These are phyloP conservation scores for Kodamaea suecica DNA, from an alignment of 1,139 yeast genomes.

Conservation along the genomic window DNA sequence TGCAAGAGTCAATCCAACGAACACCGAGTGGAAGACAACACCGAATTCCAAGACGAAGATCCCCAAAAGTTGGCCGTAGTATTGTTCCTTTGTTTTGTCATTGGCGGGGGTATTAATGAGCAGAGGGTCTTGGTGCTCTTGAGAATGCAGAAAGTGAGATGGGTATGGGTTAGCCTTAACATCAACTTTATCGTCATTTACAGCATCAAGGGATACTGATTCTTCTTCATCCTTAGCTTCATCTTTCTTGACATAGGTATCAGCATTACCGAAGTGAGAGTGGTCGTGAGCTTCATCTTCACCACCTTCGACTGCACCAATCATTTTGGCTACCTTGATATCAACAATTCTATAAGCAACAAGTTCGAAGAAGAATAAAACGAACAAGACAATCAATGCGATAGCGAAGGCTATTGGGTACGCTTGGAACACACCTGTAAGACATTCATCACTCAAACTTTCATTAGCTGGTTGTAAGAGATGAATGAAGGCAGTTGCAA, in stretches of 20 bases:
- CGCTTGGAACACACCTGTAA: slow-evolving; percentile 51
- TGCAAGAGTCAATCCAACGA: slow-evolving; percentile 73
- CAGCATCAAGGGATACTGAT: slow-evolving; percentile 14
- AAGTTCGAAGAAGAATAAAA: slow-evolving; percentile 54
- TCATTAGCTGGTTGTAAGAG: slow-evolving; percentile 75
- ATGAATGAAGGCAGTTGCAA: slow-evolving; percentile 87
- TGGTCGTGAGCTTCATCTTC: slow-evolving; percentile 36
- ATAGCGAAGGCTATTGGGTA: slow-evolving; percentile 69
- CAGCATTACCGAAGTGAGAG: slow-evolving; percentile 50
- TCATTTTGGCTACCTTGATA: slow-evolving; percentile 24
- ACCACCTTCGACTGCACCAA: slow-evolving; percentile 11
- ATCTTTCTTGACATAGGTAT: slow-evolving; percentile 26
- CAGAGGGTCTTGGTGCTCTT: slow-evolving; percentile 55
- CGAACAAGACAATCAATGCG: slow-evolving; percentile 52
- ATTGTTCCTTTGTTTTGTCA: slow-evolving; percentile 28
- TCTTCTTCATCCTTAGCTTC: slow-evolving; percentile 17
- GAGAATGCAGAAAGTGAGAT: slow-evolving; percentile 47
- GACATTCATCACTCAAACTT: slow-evolving; percentile 47
- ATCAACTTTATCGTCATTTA: slow-evolving; percentile 20
- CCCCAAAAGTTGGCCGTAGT: slow-evolving; percentile 40
- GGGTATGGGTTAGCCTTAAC: slow-evolving; percentile 28
- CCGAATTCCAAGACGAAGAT: slow-evolving; percentile 76
- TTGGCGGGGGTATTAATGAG: slow-evolving; percentile 40
- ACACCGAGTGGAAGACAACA: slow-evolving; percentile 75
- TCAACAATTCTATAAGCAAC: slow-evolving; percentile 52